Conservation (phyloP, 306 rosid genomes). For the Cercis canadensis region DNA sequence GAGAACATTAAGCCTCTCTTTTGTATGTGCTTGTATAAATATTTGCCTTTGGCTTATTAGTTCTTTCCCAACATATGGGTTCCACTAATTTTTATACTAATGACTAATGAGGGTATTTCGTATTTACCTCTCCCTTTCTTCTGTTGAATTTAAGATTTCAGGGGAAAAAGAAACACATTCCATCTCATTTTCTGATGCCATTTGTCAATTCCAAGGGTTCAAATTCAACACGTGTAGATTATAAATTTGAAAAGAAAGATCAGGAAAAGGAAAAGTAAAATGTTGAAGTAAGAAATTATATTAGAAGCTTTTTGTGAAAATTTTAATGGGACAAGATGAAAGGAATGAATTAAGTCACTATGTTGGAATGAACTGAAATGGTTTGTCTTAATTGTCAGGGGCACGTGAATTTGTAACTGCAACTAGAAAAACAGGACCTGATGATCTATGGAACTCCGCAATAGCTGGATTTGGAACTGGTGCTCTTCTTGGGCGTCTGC, state of each 20-base stretch:
- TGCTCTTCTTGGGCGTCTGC: conserved; percentile 87
- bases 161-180: no score
- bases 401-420: conserved; percentile 75
- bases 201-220: conserved; percentile 10
- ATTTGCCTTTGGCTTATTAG: no score
- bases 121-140: no score
- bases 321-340: not conserved
- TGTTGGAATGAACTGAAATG: conserved; percentile 29
- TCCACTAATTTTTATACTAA: no score
- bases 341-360: not conserved
- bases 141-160: no score
- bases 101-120: no score
- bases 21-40: no score
- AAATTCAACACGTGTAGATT: not conserved
- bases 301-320: not conserved
- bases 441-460: conserved; percentile 74
- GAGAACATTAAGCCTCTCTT: no score
- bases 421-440: conserved; percentile 74
- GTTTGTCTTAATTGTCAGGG: conserved; percentile 51
- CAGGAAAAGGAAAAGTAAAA: not conserved
- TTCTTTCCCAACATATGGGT: no score
- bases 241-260: not conserved
- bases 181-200: not conserved
- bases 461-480: conserved; percentile 89
- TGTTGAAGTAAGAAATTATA: not conserved